phyloP scores from a whole-genome alignment of 1,139 yeast genomes.

The Candida sojae region DNA sequence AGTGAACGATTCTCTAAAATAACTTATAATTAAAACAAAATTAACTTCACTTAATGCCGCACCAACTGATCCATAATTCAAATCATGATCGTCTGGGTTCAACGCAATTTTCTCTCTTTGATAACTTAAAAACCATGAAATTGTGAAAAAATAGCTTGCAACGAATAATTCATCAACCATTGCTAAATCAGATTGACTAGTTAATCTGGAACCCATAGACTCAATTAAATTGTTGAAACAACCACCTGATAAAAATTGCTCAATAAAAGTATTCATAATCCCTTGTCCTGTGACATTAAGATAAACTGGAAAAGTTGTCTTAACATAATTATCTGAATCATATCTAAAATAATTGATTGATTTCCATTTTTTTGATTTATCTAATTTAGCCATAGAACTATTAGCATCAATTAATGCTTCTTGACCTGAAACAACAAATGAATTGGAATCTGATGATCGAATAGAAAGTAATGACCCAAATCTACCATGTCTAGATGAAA shows the following conservation, averaged over 20 bases:
- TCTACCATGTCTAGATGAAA: conserved; percentile 81
- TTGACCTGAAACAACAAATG: conserved; percentile 76
- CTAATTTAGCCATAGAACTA: conserved; percentile 57
- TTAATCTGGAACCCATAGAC: conserved; percentile 14
- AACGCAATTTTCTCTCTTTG: conserved; percentile 29
- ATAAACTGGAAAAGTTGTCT: conserved; percentile 26
- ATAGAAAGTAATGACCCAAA: conserved; percentile 86
- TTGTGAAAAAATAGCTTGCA: conserved; percentile 56
- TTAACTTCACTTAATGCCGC: conserved; percentile 67
- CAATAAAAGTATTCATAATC: conserved; percentile 50
- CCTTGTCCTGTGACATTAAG: conserved; percentile 29
- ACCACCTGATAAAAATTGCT: conserved; percentile 63
- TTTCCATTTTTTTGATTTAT: conserved; percentile 68
- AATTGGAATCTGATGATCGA: conserved; percentile 55
- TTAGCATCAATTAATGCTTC: conserved; percentile 55
- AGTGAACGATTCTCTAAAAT: conserved; percentile 55
- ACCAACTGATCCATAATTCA: conserved; percentile 65
- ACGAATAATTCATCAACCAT: conserved; percentile 37
- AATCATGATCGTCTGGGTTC: conserved; percentile 21
- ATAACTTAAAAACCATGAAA: conserved; percentile 67
- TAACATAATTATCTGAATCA: conserved; percentile 44
- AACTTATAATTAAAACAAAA: conserved; percentile 59
- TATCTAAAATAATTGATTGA: conserved; percentile 44
- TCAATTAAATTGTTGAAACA: conserved; percentile 70
- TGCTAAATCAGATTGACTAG: conserved; percentile 32